Evolutionary conservation across 2,329 filamentous ascomycete genomes (phyloP), one percentile per base, ranked within the genome.

Genomic region (Orbilia blumenaviensis): DNA sequence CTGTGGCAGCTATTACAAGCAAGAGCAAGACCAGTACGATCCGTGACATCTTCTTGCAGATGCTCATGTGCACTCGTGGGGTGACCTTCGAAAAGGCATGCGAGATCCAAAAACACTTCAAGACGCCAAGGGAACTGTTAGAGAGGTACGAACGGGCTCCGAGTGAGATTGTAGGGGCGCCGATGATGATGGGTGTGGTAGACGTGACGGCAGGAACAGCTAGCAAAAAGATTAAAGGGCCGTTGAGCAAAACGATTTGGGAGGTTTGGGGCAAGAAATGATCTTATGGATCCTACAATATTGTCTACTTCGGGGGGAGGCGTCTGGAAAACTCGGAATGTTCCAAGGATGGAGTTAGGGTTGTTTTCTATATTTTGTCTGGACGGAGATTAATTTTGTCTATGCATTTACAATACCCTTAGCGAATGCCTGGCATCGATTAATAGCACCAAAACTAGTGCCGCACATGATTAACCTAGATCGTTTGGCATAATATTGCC

Each of bases 21-120:
- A 95, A 95, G 82, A 92, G 90, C 0, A 90, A 92, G 62, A 87
- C 87, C 72, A 87, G 93, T 79, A 92, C 91, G 0, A 84, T 94
- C 8, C 86, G 91, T 66, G 92, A 95, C 79, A 82, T 94, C 0
- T 94, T 88, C 79, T 84, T 95, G 25, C 94, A 94, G 82, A 94
- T 95, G 91, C 86, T 95, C 54, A 93, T 95, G 91, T 92, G 90
- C 78, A 92, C 88, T 1, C 87, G 87, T 66, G 91, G 91, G 0
- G 85, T 95, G 10, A 92, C 90, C 0, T 91, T 90, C 2, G 91
- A 94, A 79, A 92, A 91, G 80, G 92, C 92, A 0, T 82, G 94
- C 3, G 91, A 92, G 82, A 92, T 95, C 10, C 92, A 94, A 81
- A 89, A 88, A 78, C 84, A 86, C n/a, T 95, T 92, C 91, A 88